Percentiles rank a stretch among this genome's conserved stretches.
These are phyloP conservation scores for Xylaria sp. DNA, from an alignment of 2,329 filamentous ascomycete genomes.

Conservation along the genomic window DNA sequence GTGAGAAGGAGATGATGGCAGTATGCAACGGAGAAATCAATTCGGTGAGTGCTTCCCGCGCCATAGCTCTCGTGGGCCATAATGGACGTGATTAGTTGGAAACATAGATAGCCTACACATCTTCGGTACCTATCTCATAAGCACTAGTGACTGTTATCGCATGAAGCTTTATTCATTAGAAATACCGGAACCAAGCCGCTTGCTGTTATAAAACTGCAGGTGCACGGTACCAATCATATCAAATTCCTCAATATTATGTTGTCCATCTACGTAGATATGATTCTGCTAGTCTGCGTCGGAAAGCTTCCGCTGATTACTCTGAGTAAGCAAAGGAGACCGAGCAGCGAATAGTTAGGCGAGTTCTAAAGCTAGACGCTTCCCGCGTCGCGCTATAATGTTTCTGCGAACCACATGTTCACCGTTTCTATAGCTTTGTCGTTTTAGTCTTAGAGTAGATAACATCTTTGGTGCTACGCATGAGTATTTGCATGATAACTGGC, in stretches of 20 bases:
- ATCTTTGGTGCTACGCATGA: no score
- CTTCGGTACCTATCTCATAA: neutral
- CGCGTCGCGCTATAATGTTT: no score
- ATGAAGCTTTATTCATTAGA: constrained; percentile 5
- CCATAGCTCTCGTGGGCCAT: neutral
- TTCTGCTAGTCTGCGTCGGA: neutral
- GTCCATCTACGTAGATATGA: neutral
- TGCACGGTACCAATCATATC: neutral
- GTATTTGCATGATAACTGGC: no score
- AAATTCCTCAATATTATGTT: neutral
- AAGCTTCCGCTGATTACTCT: no score
- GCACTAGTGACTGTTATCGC: neutral
- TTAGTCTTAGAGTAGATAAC: no score
- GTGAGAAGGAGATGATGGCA: neutral
- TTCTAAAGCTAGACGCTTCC: no score
- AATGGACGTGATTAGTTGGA: neutral
- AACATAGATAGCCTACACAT: neutral
- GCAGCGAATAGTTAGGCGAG: no score
- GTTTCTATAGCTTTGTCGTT: no score
- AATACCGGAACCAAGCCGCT: neutral
- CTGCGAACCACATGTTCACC: no score
- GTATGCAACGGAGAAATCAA: neutral
- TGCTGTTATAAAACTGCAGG: neutral
- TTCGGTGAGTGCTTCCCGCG: neutral
- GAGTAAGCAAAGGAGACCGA: no score